Conservation (phyloP, 805 yeast genomes). For the Suhomyces sp. region DNA sequence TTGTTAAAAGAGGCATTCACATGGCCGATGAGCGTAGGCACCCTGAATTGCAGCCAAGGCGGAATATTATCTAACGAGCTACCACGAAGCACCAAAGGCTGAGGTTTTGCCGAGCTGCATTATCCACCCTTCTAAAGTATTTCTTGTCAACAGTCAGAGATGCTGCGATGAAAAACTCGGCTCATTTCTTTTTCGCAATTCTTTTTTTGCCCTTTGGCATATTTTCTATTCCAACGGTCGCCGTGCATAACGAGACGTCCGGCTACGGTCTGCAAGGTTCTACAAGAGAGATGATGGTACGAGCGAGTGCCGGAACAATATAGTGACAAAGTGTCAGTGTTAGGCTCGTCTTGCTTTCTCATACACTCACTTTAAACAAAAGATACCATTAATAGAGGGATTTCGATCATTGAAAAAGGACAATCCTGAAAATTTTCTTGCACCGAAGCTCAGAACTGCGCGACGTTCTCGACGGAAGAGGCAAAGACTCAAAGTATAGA, state of each 20-base stretch:
- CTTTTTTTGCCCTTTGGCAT: background rate
- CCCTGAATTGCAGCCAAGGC: background rate
- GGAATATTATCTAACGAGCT: background rate
- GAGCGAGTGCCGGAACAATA: too few species aligned
- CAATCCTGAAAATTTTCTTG: too few species aligned
- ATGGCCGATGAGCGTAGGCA: too few species aligned
- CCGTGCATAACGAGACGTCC: background rate
- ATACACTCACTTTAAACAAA: too few species aligned
- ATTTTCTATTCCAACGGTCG: background rate
- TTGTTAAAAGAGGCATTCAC: background rate
- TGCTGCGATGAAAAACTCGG: background rate
- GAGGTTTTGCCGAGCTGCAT: background rate
- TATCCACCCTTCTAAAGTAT: too few species aligned
- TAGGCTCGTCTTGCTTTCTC: too few species aligned
- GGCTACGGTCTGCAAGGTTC: background rate
- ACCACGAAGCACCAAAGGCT: background rate
- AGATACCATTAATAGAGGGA: too few species aligned
- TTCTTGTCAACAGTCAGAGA: background rate
- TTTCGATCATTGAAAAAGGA: too few species aligned
- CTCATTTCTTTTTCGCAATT: background rate
- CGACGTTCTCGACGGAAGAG: background rate
- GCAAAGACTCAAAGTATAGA: background rate
- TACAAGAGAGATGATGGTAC: background rate
- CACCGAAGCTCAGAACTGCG: background rate
- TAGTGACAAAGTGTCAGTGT: too few species aligned